These are phyloP conservation scores for Diddensiella caesifluorescens DNA, from an alignment of 805 yeast genomes.

Conservation along the genomic window DNA sequence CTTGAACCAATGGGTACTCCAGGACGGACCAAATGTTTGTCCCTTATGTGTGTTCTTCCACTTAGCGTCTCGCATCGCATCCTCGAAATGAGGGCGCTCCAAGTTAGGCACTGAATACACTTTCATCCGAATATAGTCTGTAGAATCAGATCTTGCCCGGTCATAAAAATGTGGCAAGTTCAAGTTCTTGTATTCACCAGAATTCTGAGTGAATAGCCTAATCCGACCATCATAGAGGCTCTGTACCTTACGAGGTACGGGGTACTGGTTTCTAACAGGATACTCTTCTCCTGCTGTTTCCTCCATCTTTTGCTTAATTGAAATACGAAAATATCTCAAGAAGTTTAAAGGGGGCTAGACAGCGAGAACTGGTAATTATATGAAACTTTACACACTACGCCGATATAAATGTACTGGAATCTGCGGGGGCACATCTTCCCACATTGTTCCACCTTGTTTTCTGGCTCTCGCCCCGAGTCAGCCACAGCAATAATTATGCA, in stretches of 20 bases:
- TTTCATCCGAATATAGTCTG: constrained; percentile 48
- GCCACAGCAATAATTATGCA: too few species aligned
- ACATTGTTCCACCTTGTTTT: too few species aligned
- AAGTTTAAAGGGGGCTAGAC: not conserved
- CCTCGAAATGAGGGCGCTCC: constrained; percentile 57
- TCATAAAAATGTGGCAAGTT: constrained; percentile 82
- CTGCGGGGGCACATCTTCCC: too few species aligned
- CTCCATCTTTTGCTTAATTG: not conserved
- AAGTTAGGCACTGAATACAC: constrained; percentile 73
- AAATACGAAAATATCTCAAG: not conserved
- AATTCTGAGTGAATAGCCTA: constrained; percentile 63
- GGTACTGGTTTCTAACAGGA: constrained; percentile 39
- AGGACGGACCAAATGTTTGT: constrained; percentile 83
- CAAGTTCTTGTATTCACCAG: constrained; percentile 68
- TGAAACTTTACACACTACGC: too few species aligned
- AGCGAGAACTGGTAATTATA: not conserved
- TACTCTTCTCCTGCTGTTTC: not conserved
- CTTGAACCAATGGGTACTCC: constrained; percentile 96
- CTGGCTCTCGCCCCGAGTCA: too few species aligned
- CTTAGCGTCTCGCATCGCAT: constrained; percentile 50
- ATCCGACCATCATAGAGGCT: constrained; percentile 65
- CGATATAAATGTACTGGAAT: too few species aligned
- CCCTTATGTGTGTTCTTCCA: constrained; percentile 47
- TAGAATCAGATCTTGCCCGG: constrained; percentile 46
- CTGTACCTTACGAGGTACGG: constrained; percentile 73